Base-by-base conservation (phyloP, 352 stramenopile genomes). In the Blastocystis sp. region DNA sequence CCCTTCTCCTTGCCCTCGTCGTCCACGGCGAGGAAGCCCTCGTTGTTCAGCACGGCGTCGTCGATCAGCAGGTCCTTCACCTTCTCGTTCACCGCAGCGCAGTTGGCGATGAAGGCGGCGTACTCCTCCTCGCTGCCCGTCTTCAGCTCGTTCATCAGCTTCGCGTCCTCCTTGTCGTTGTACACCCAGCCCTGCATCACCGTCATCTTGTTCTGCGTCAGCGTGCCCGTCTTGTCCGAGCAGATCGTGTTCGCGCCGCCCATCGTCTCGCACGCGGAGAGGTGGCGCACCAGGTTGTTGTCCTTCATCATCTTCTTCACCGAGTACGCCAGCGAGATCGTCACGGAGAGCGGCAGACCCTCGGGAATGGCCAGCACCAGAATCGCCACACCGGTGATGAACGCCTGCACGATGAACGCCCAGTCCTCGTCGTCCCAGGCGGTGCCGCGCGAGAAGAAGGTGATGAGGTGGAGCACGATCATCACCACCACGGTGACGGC, bases 361-460 rank as follows among this genome's bases (percentile, higher is more conserved):
- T 99, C 97, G 0, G 97, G 97, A 51, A 99, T 97, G 26, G 96
- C 96, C 9, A 98, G 96, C 39, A 98, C 97, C 1, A 98, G 93
- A 62, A 80, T 80, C 0, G 69, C 45, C 55, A 80, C 69, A 62
- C 45, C 69, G 3, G 69, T 61, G 13, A 61, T 80, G 55, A 80
- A 80, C 26, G 55, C 55, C 21, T 59, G 10, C 26, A 80, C 45
- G 4, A 80, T 6, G 55, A 37, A 80, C 3, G 24, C 29, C 45
- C 69, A 80, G n/a, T 80, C 37, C 0, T 59, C n/a, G 13, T 24
- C 29, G 37, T 61, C 69, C 69, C 55, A 80, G 3, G 19, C 62
- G 4, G 62, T 80, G 19, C 24, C 29, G 31, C n/a, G 33, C 24
- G 24, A 62, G n/a, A 61, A 31, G 45, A 55, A 55, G 45, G 45